Conservation (phyloP, 2,329 filamentous ascomycete genomes). For the Fusarium pilosicola region DNA sequence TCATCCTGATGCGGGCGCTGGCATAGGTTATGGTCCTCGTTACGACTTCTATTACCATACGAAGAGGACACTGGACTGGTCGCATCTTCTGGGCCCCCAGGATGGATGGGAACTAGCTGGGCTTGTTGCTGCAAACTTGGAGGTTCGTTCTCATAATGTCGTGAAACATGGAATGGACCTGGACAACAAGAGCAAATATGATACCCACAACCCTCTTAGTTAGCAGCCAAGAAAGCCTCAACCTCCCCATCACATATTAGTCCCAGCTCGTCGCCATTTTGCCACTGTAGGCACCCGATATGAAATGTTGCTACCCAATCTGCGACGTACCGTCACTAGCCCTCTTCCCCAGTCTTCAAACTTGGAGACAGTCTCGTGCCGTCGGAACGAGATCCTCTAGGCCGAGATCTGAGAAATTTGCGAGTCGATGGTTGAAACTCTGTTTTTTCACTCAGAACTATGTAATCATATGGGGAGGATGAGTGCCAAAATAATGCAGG, state of each 20-base stretch:
- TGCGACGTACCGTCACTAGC: slow-evolving; percentile 6
- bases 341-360: slow-evolving; percentile 16
- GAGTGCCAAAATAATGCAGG: not conserved
- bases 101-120: not conserved
- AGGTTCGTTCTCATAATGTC: not conserved
- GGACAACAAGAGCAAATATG: not conserved
- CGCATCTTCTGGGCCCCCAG: not conserved
- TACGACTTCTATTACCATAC: not conserved
- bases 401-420: not conserved
- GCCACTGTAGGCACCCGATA: slow-evolving; percentile 26
- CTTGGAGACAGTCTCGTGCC: slow-evolving; percentile 15
- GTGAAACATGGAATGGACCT: not conserved
- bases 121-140: not conserved
- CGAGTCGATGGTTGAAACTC: not conserved
- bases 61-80: not conserved
- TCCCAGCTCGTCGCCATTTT: slow-evolving; percentile 17
- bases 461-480: not conserved
- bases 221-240: not conserved
- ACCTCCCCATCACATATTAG: not conserved
- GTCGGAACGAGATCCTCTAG: slow-evolving; percentile 2
- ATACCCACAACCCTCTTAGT: not conserved
- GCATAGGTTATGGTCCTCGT: not conserved
- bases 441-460: not conserved
- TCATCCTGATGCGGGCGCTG: slow-evolving; percentile 20
- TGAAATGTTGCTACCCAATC: slow-evolving; percentile 6